Evolutionary conservation across 345 rosid species (phyloP).

Genomic region (Citrus unshiu): DNA sequence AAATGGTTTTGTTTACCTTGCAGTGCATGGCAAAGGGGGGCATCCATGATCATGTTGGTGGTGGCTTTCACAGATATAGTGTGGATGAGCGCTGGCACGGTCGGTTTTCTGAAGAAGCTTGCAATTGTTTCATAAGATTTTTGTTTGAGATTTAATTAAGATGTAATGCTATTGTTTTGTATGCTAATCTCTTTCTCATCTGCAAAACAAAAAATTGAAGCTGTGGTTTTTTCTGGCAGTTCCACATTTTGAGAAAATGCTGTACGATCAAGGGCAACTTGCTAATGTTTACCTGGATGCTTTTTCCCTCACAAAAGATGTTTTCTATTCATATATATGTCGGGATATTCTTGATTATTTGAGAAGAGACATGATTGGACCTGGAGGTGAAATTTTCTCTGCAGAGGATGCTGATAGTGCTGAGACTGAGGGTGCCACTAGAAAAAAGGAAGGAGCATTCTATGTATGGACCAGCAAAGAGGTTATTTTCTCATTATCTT

Average conservation of each 20-base stretch:
- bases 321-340: conserved; percentile 50
- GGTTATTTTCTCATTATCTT: conserved; percentile 33
- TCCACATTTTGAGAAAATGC: conserved; percentile 98
- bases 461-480: conserved; percentile 76
- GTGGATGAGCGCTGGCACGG: conserved; percentile 98
- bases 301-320: conserved; percentile 63
- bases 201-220: background rate
- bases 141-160: background rate
- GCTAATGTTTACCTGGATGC: conserved; percentile 77
- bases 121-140: background rate
- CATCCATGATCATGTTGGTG: conserved; percentile 93
- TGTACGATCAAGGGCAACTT: conserved; percentile 92
- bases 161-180: background rate
- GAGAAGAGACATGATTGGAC: conserved; percentile 89
- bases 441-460: conserved; percentile 89
- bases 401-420: conserved; percentile 97
- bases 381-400: conserved; percentile 78
- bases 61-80: conserved; percentile 95
- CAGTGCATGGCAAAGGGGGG: conserved; percentile 94
- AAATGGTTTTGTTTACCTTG: conserved; percentile 76
- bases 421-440: conserved; percentile 49
- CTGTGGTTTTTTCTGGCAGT: conserved; percentile 47
- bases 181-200: background rate
- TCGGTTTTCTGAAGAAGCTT: conserved; percentile 26
- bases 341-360: conserved; percentile 82